A percentile compares a stretch with the other conserved stretches of the same genome.
Conservation (phyloP, 768 basidiomycete genomes). For the Amanita pallidorosea region DNA sequence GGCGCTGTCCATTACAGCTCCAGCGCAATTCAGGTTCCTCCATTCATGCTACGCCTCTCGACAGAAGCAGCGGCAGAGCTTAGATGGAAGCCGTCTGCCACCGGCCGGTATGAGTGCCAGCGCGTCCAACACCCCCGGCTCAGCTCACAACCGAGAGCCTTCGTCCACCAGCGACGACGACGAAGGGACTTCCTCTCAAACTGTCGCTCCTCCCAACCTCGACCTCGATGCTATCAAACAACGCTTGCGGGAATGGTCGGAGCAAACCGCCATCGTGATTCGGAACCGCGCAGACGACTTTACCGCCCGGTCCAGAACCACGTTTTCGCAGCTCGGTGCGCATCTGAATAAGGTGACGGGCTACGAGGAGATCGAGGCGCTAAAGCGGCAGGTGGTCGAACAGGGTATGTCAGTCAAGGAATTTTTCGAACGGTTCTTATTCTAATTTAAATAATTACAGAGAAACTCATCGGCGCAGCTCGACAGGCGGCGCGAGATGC, state of each 20-base stretch:
- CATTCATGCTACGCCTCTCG: background rate
- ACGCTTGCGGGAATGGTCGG: slow-evolving; percentile 40
- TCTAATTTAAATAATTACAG: slow-evolving; percentile 26
- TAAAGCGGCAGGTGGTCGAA: slow-evolving; percentile 67
- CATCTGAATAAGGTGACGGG: slow-evolving; percentile 85
- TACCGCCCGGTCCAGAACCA: slow-evolving; percentile 42
- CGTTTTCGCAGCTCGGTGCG: slow-evolving; percentile 64
- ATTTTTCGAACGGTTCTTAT: background rate
- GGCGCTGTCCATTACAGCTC: slow-evolving; percentile 14
- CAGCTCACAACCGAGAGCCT: background rate
- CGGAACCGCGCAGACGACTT: slow-evolving; percentile 48
- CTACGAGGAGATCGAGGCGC: slow-evolving; percentile 78
- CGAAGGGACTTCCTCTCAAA: background rate
- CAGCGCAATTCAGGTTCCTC: slow-evolving; percentile 3
- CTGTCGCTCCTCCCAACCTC: background rate
- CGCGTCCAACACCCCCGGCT: too few relatives aligned
- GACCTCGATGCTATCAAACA: slow-evolving; percentile 25
- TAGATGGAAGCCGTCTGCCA: background rate
- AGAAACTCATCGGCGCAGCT: slow-evolving; percentile 58
- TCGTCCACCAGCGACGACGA: background rate
- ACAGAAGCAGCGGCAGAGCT: background rate
- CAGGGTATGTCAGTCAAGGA: slow-evolving; percentile 45
- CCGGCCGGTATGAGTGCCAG: background rate
- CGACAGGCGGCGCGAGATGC: slow-evolving; percentile 60
- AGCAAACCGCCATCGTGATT: slow-evolving; percentile 30